Conservation (phyloP, 179 eudicot genomes). For the Spinacia oleracea region DNA sequence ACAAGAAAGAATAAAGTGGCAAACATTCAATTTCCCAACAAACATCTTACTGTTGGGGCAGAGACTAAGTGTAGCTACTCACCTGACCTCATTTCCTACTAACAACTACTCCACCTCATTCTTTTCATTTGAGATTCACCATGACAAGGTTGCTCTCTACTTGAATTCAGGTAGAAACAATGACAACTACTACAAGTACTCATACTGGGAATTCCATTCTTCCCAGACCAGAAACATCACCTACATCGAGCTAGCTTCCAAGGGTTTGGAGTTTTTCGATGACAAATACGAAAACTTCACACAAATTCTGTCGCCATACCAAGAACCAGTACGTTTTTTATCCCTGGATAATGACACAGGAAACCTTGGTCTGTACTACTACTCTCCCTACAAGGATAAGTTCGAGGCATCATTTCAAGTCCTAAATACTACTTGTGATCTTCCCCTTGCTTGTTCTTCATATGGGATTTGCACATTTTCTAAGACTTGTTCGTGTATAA, state of each 20-base stretch:
- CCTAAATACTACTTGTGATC: constrained; percentile 63
- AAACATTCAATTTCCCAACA: constrained; percentile 91
- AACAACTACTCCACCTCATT: constrained; percentile 42
- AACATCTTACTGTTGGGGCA: constrained; percentile 75
- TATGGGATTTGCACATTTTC: constrained; percentile 67
- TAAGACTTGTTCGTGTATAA: constrained; percentile 62
- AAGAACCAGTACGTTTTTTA: constrained; percentile 49
- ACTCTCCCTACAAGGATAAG: constrained; percentile 40
- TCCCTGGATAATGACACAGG: constrained; percentile 66
- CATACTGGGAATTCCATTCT: constrained; percentile 84
- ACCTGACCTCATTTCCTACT: constrained; percentile 62
- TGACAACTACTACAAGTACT: constrained; percentile 40
- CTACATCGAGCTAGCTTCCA: constrained; percentile 54
- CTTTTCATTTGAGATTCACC: constrained; percentile 76
- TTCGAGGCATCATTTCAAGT: constrained; percentile 66
- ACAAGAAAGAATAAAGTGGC: constrained; percentile 70
- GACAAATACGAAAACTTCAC: constrained; percentile 46
- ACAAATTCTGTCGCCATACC: constrained; percentile 39
- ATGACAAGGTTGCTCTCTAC: constrained; percentile 68
- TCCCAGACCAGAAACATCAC: constrained; percentile 54
- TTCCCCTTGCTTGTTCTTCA: constrained; percentile 66
- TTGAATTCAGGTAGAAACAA: constrained; percentile 46
- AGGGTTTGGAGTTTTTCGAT: constrained; percentile 58
- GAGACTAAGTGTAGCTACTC: constrained; percentile 73
- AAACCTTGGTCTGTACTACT: constrained; percentile 67